phyloP scores from a whole-genome alignment of 2,329 filamentous ascomycete genomes.

The Chalaropsis thielavioides region DNA sequence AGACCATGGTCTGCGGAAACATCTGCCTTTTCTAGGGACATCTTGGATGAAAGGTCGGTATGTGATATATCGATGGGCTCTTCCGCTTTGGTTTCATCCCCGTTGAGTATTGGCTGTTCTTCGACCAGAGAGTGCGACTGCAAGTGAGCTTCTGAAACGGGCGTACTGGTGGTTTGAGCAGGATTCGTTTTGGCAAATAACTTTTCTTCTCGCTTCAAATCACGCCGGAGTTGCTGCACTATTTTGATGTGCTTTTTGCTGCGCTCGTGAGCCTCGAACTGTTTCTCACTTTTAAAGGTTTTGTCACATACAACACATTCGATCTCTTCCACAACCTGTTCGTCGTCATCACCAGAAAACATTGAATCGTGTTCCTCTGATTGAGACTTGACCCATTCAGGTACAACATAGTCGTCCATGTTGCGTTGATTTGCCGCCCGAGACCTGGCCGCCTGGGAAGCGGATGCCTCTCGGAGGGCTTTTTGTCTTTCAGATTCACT shows the following conservation, averaged over 20 bases:
- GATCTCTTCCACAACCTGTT: slow-evolving; percentile 42
- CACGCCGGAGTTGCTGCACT: slow-evolving; percentile 59
- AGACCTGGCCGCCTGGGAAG: slow-evolving; percentile 70
- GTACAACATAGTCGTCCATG: slow-evolving; percentile 29
- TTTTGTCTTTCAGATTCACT: slow-evolving; percentile 71
- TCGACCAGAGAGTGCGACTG: background rate
- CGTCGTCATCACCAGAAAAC: slow-evolving; percentile 32
- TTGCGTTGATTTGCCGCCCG: slow-evolving; percentile 69
- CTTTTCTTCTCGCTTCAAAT: slow-evolving; percentile 70
- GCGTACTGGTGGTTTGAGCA: background rate
- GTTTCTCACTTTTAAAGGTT: slow-evolving; percentile 78
- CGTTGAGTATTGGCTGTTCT: background rate
- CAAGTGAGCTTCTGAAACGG: background rate
- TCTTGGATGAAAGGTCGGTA: background rate
- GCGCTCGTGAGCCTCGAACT: slow-evolving; percentile 81
- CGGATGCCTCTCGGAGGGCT: slow-evolving; percentile 59
- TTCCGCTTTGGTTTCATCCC: background rate
- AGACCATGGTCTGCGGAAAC: background rate
- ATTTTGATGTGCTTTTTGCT: slow-evolving; percentile 94
- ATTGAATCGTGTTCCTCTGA: slow-evolving; percentile 42
- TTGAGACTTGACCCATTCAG: slow-evolving; percentile 36
- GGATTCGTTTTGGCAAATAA: slow-evolving; percentile 18
- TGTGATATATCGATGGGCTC: background rate
- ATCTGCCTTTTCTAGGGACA: background rate
- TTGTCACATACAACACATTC: slow-evolving; percentile 69